Base-by-base conservation (phyloP, 2,329 filamentous ascomycete genomes). In the Alternaria longipes region DNA sequence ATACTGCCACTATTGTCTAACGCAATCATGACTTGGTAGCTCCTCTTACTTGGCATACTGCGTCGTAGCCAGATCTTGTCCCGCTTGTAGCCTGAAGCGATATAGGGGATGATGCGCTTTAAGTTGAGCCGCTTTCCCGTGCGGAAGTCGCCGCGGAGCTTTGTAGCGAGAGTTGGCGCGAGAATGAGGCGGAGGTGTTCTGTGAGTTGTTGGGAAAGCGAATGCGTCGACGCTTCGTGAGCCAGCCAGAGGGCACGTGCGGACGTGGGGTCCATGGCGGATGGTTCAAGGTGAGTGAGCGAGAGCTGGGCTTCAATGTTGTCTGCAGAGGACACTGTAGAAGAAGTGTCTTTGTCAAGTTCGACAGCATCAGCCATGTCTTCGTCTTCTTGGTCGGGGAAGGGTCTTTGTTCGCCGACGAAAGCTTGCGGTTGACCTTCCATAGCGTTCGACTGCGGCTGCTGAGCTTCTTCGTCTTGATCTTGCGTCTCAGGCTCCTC, bases 61-160 rank as follows among this genome's bases (percentile, higher is more conserved):
- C 96, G 89, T 14, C 96, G 91, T 90, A 99, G 97, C 95, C 95
- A 99, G 81, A 99, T 99, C 85, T 99, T 99, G 86, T 99, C 95
- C 62, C 95, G 92, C 84, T 97, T 98, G 86, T 97, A 99, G 76
- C 91, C 90, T 0, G 94, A 98, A 1, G 96, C 95, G 70, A 99
- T 98, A 82, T 99, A 99, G 0, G 96, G 95, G 73, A 99, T 99
- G 81, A 99, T 99, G 70, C 94, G 93, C 81, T 98, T 98, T 84
- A 99, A 97, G 81, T 98, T 99, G 71, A 99, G 92, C 0, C 95
- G 91, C 79, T 99, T 99, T 65, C 95, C 95, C 0, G 95, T 99
- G 69, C 95, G 92, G 86, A 97, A 98, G 69, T 97, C 93, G 44
- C 95, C 95, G 2, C 94, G 94, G 64, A 99, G 91, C 75, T 98